Base-by-base conservation (phyloP, 305 asterid species). In the Fraxinus sp. region DNA sequence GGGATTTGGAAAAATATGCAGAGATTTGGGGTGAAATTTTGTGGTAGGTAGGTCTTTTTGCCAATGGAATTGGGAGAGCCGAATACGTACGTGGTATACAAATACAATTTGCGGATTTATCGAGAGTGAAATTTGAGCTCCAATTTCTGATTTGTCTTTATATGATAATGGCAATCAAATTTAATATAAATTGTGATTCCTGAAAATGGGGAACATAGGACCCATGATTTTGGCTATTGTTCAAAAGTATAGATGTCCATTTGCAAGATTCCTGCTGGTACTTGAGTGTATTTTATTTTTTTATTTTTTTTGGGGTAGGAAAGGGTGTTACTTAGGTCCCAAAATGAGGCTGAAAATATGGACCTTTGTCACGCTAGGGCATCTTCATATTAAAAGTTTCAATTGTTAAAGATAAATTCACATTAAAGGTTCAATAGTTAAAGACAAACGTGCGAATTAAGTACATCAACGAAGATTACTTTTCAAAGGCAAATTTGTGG, bases 331-430 rank as follows among this genome's bases (percentile, higher is more conserved):
- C 70, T 22, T 68, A 10, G 8, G 75, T 3, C 75, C n/a, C 3
- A 68, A 68, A 68, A 28, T 13, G 75, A 68, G 75, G 75, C 75
- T 36, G 75, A 28, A 68, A 68, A 68, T 68, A 68, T 68, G 75
- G 75, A 68, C 75, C 37, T 18, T 68, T 68, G 75, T 68, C 36
- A 26, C 6, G 11, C 75, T 59, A 6, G 75, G 75, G 75, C 18
- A 26, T 68, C 75, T 68, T 26, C 70, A 59, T 13, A 20, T 59
- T 59, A 59, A 59, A 59, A 37, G 13, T 5, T 59, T 59, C 36
- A 22, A 62, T 7, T 22, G 32, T 66, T 28, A 66, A 66, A 16
- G 62, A 52, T 20, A 49, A 49, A 4, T 16, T 49, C 57, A 46
- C 57, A 46, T 46, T 46, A 3, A 49, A 49, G 59, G 14, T 49